Percentiles rank a stretch among this genome's conserved stretches.
Conservation (phyloP, 352 stramenopile genomes). For the Phytophthora syringae region DNA sequence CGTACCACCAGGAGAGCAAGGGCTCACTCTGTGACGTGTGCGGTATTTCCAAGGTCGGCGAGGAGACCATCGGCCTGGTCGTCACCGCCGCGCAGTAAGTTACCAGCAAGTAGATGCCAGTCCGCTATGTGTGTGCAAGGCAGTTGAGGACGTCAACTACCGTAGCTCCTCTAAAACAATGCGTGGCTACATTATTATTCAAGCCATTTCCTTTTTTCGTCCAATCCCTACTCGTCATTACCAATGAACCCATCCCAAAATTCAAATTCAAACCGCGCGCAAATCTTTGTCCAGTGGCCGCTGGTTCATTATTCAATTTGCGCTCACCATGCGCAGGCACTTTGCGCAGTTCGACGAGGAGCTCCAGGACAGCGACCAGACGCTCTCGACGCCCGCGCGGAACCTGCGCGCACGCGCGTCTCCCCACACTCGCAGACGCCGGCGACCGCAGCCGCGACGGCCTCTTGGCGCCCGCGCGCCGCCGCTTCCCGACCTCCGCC, state of each 20-base stretch:
- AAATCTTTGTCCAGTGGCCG: conserved; percentile 23
- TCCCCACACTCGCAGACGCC: conserved; percentile 17
- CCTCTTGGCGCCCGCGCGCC: conserved; percentile 1
- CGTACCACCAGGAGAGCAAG: conserved; percentile 89
- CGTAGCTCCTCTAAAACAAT: conserved; percentile 17
- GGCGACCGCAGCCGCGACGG: conserved; percentile 14
- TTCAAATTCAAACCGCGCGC: conserved; percentile 35
- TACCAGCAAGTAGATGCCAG: conserved; percentile 9
- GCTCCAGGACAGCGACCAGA: conserved; percentile 77
- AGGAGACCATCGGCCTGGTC: conserved; percentile 96
- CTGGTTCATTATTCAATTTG: conserved; percentile 24
- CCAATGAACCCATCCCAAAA: conserved; percentile 9
- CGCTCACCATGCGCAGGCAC: conserved; percentile 23
- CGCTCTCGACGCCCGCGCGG: conserved; percentile 36
- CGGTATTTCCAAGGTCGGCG: conserved; percentile 92
- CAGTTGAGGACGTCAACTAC: background rate
- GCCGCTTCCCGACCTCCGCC: conserved; percentile 45
- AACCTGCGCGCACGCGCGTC: conserved; percentile 22
- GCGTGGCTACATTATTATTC: conserved; percentile 31
- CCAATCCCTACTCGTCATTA: conserved; percentile 14
- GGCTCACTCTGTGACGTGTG: conserved; percentile 94
- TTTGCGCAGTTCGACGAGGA: conserved; percentile 66
- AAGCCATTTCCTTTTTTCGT: background rate
- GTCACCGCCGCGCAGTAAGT: conserved; percentile 66
- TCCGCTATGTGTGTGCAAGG: conserved; percentile 1